Percentiles rank a stretch among this genome's conserved stretches.
Evolutionary conservation across 2,329 filamentous ascomycete genomes (phyloP).

Genomic region (Exophiala xenobiotica): DNA sequence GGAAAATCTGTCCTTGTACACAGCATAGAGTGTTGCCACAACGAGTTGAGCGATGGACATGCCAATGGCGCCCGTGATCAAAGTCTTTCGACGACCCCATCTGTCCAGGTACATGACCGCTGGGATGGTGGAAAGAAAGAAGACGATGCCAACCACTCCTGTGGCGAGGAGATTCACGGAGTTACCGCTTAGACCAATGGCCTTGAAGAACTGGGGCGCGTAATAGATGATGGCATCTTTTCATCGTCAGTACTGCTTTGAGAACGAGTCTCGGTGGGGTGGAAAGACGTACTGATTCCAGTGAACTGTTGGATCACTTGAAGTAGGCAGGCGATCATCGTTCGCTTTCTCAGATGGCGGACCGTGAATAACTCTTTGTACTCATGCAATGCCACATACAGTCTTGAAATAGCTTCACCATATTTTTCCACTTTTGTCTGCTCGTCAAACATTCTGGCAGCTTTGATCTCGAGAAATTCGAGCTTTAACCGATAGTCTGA

Average conservation of each 20-base stretch:
- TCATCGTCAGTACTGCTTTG: neutral
- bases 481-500: constrained; percentile 69
- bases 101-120: constrained; percentile 42
- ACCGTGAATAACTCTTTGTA: constrained; percentile 1
- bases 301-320: constrained; percentile 47
- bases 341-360: neutral
- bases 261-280: neutral
- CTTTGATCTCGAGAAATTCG: constrained; percentile 78
- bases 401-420: neutral
- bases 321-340: neutral
- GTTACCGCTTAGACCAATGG: constrained; percentile 36
- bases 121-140: constrained; percentile 40
- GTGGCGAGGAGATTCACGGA: constrained; percentile 40
- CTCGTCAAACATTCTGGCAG: constrained; percentile 76
- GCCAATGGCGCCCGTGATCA: constrained; percentile 60
- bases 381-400: neutral
- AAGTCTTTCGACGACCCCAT: constrained; percentile 39
- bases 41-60: constrained; percentile 71
- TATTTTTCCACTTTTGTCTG: constrained; percentile 63
- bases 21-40: constrained; percentile 66
- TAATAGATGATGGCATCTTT: constrained; percentile 8
- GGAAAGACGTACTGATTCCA: constrained; percentile 34
- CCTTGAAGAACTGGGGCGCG: constrained; percentile 38
- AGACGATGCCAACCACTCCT: constrained; percentile 40
- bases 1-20: constrained; percentile 57